A percentile compares a stretch with the other conserved stretches of the same genome.
These are phyloP conservation scores for Brassica juncea DNA, from an alignment of 345 rosid genomes.

Conservation along the genomic window DNA sequence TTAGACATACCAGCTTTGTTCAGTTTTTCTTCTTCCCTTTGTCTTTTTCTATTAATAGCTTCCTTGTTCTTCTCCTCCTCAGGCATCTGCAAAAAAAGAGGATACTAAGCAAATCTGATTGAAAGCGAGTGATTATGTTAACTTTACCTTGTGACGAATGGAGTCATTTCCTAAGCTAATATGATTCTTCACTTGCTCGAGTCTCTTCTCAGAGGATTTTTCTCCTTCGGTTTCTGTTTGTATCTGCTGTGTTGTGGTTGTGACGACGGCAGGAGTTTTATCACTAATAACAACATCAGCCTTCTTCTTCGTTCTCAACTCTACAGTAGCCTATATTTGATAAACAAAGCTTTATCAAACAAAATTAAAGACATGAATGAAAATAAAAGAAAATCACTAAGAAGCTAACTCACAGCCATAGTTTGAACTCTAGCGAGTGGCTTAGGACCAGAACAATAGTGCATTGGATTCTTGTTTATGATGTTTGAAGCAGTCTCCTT, in stretches of 20 bases:
- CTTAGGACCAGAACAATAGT: constrained; percentile 27
- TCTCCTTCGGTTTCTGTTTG: background rate
- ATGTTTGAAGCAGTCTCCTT: constrained; percentile 1
- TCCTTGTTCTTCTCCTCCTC: constrained; percentile 18
- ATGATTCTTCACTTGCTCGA: background rate
- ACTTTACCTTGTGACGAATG: background rate
- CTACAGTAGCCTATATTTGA: constrained; percentile 8
- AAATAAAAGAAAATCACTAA: background rate
- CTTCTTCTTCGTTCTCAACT: constrained; percentile 21
- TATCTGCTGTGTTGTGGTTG: constrained; percentile 33
- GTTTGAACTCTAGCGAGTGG: background rate
- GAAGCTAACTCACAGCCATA: background rate
- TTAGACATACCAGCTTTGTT: constrained; percentile 11
- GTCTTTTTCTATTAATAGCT: constrained; percentile 10
- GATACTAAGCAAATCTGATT: background rate
- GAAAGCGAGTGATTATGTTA: background rate
- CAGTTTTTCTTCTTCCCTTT: constrained; percentile 9
- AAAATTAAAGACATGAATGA: background rate
- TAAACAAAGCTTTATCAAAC: background rate
- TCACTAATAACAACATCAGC: constrained; percentile 42
- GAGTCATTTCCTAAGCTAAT: background rate
- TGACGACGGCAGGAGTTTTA: constrained; percentile 32
- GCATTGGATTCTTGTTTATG: constrained; percentile 23
- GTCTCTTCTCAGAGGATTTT: background rate
- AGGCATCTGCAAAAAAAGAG: background rate